Evolutionary conservation across 2,329 filamentous ascomycete genomes (phyloP), one percentile per base, ranked within the genome.

Genomic region (Phialophora tarda): DNA sequence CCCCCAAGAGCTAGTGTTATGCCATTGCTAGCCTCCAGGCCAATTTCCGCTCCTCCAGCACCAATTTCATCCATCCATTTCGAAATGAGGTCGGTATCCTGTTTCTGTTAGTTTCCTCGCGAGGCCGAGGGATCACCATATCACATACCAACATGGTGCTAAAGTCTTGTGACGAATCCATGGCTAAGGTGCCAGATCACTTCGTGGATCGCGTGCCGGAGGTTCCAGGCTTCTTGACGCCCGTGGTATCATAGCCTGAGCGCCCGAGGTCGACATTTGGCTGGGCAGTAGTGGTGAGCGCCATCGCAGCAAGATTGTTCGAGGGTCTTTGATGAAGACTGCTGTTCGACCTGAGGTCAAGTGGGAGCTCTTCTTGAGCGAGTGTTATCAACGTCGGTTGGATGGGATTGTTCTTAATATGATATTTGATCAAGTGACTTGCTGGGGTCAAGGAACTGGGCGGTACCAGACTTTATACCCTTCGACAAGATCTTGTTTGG

Each of bases 191-290:
- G 26, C 24, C n/a, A 10, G 28, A 10, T 48, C 24, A 59, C 32
- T 59, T 59, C 6, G 14, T 59, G 24, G 57, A 48, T 10, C 44
- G 24, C 23, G 14, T 10, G 21, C 44, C 44, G n/a, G 41, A 14
- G 30, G 30, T 11, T 23, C 12, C n/a, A n/a, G 24, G 32, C 48
- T 41, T 34, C 17, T 21, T 21, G 28, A 62, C 34, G 6, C 51
- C 51, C 4, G 60, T 53, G n/a, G 21, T 62, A 21, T 62, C 30
- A 28, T 57, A 62, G 10, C 32, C 26, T 10, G 34, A 51, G 23
- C 51, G 60, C 2, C 60, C 60, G 38, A 48, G 32, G 57, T 59
- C 21, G 26, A 51, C 30, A 8, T 28, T 26, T 21, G 23, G 23
- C 17, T 11, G 14, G 21, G 10, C 44, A 21, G 21, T 47, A 21